Base-by-base conservation (phyloP, 2,329 filamentous ascomycete genomes). In the Bipolaris victoriae region DNA sequence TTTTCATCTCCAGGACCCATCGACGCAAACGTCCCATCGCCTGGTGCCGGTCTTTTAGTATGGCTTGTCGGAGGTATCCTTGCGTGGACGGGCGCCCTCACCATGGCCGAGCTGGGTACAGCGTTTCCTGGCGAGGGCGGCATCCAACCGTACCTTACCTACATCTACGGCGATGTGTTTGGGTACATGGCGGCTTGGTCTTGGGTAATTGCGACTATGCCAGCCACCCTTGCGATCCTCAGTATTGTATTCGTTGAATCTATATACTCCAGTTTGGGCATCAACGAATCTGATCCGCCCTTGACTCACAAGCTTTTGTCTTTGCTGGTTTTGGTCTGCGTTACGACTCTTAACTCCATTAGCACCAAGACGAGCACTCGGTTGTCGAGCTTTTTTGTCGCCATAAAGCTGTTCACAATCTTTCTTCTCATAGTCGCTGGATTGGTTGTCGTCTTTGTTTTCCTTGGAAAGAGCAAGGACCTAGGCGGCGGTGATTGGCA, bases 181-280 rank as follows among this genome's bases (percentile, higher is more conserved):
- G 86, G 86, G 6, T 88, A 88, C 66, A 72, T 88, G 22, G 84
- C 85, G 0, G 86, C 85, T 0, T 89, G 86, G 86, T 86, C 84
- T 0, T 88, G 86, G 86, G 81, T 88, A 24, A 81, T 88, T 0
- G 84, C 84, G 7, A 83, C 88, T 3, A 88, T 88, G 85, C 86
- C 86, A 0, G 85, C 86, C 0, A 88, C 86, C 0, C 77, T 88
- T 36, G 86, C 86, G 1, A 88, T 88, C 54, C 76, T 88, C 16
- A 82, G 83, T 65, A 87, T 88, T 61, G 85, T 88, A 16, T 88
- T 88, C 62, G 81, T 79, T 7, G 76, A 81, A 60, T 64, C 58
- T 18, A 67, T 76, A 7, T 78, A 80, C 44, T 71, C 78, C 15
- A 68, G 86, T 20, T 81, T 88, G 68, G 86, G 81, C 61, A 81